Evolutionary conservation across 371 early-diverging fungal genomes (phyloP).

Genomic region (Chytridium lagenaria): DNA sequence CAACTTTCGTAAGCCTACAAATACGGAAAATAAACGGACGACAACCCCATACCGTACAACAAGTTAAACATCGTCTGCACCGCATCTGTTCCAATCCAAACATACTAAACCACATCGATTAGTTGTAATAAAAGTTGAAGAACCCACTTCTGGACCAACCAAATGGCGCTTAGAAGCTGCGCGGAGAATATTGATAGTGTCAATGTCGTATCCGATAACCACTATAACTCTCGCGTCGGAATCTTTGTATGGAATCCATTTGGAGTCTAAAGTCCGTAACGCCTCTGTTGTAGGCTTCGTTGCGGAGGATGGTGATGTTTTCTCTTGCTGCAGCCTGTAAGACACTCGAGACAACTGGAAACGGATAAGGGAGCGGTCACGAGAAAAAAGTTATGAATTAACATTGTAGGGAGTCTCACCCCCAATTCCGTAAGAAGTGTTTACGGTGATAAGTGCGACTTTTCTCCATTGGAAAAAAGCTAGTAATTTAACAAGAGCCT

Average conservation of each 20-base stretch:
- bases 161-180: background rate
- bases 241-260: background rate
- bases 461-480: background rate
- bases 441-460: constrained; percentile 6
- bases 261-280: background rate
- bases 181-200: background rate
- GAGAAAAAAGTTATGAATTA: background rate
- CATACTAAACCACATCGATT: background rate
- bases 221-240: constrained; percentile 17
- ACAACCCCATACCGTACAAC: background rate
- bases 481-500: background rate
- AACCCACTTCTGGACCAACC: constrained; percentile 1
- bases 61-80: background rate
- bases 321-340: background rate
- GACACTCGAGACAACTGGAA: background rate
- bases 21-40: background rate
- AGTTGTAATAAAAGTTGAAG: background rate
- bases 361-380: background rate
- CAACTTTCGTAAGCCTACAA: too few relatives aligned
- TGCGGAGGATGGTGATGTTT: constrained; percentile 16
- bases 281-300: constrained; percentile 19
- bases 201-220: constrained; percentile 10
- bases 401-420: background rate
- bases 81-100: constrained; percentile 18
- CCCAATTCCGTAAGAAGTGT: constrained; percentile 9